These are phyloP conservation scores for Colletotrichum musae DNA, from an alignment of 2,329 filamentous ascomycete species.

Conservation along the genomic window DNA sequence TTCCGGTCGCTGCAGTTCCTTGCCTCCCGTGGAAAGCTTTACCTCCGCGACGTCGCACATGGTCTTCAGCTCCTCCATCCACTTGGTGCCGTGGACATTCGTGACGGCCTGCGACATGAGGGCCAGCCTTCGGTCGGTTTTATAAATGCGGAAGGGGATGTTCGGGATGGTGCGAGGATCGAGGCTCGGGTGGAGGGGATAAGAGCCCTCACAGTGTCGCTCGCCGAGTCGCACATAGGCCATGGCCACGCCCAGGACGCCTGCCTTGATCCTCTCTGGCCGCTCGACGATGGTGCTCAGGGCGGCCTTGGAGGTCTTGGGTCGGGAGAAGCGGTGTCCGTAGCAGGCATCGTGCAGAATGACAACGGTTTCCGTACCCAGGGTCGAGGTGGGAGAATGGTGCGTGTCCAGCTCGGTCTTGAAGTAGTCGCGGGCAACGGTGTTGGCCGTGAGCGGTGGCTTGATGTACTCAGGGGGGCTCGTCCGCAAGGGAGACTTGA, in stretches of 20 bases:
- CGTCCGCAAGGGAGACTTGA: slow-evolving; percentile 55
- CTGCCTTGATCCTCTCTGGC: slow-evolving; percentile 90
- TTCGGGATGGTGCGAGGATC: slow-evolving; percentile 68
- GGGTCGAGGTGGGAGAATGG: slow-evolving; percentile 60
- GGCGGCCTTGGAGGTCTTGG: slow-evolving; percentile 79
- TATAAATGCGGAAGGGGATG: slow-evolving; percentile 87
- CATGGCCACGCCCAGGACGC: slow-evolving; percentile 83
- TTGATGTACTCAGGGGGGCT: slow-evolving; percentile 54
- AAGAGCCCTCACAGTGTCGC: slow-evolving; percentile 79
- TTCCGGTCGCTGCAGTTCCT: slow-evolving; percentile 81
- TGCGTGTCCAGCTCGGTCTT: slow-evolving; percentile 77
- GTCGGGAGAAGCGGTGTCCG: slow-evolving; percentile 90
- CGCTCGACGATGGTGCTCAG: slow-evolving; percentile 91
- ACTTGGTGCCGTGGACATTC: slow-evolving; percentile 89
- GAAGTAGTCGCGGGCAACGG: slow-evolving; percentile 79
- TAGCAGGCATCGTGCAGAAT: slow-evolving; percentile 95
- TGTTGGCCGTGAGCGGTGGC: slow-evolving; percentile 61
- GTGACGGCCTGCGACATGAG: slow-evolving; percentile 85
- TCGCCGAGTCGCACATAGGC: slow-evolving; percentile 94
- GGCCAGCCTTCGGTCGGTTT: slow-evolving; percentile 79
- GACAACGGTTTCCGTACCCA: slow-evolving; percentile 77
- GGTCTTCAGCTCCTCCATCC: slow-evolving; percentile 91
- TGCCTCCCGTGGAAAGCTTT: slow-evolving; percentile 82
- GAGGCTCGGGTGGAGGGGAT: slow-evolving; percentile 76
- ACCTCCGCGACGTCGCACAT: slow-evolving; percentile 88